Evolutionary conservation across 2,329 filamentous ascomycete genomes (phyloP).

Genomic region (Colletotrichum godetiae): DNA sequence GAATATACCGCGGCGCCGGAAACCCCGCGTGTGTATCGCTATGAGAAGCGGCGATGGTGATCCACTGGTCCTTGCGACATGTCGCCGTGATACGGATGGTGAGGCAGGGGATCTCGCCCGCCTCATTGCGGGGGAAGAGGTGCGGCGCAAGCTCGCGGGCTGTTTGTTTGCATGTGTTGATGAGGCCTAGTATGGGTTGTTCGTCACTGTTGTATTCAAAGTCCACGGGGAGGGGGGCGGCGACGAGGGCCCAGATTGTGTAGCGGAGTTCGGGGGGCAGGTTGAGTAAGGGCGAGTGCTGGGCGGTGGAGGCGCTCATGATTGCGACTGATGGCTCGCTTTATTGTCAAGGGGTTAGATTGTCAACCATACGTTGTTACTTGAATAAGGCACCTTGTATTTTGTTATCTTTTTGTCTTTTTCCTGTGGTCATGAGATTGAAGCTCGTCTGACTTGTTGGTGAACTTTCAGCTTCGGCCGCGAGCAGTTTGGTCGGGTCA

Average conservation of each 20-base stretch:
- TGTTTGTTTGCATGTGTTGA: neutral
- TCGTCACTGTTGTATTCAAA: neutral
- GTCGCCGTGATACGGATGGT: neutral
- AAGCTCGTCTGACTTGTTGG: neutral
- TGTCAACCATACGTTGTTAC: too few relatives aligned
- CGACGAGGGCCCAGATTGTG: neutral
- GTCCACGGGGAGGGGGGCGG: neutral
- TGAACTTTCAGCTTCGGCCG: neutral
- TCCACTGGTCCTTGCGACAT: neutral
- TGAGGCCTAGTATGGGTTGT: neutral
- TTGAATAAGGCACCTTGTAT: too few relatives aligned
- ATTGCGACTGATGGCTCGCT: neutral
- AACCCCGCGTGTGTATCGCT: neutral
- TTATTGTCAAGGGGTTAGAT: too few relatives aligned
- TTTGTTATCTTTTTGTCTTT: too few relatives aligned
- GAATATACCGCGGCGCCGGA: neutral
- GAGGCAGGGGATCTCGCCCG: neutral
- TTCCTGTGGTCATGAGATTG: too few relatives aligned
- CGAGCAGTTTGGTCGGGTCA: neutral
- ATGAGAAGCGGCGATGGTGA: neutral
- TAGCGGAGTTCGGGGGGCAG: neutral
- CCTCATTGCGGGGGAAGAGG: neutral
- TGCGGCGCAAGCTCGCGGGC: neutral
- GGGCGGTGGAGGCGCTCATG: neutral
- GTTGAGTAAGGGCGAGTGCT: neutral